Conservation (phyloP, 306 rosid genomes). For the Coriaria nepalensis region DNA sequence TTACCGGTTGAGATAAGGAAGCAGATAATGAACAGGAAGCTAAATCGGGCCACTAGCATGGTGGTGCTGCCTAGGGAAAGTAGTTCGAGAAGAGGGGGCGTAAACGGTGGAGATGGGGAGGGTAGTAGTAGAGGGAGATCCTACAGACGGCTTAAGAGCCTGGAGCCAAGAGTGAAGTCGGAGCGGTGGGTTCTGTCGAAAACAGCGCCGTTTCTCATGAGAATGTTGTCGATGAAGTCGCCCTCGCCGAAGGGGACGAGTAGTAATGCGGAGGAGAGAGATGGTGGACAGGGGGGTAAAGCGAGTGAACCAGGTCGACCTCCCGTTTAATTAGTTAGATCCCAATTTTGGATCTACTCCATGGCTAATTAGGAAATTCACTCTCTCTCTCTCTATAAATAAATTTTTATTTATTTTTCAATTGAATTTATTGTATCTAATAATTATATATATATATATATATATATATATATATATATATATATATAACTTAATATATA, state of each 20-base stretch:
- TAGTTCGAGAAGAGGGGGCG: constrained; percentile 50
- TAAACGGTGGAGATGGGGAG: constrained; percentile 30
- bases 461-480: too few relatives aligned
- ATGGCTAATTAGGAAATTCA: too few relatives aligned
- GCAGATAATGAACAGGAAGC: constrained; percentile 36
- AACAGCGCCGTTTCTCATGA: constrained; percentile 47
- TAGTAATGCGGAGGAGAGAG: constrained; percentile 22
- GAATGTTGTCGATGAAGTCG: constrained; percentile 49
- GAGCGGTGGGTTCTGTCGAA: constrained; percentile 59
- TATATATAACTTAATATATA: too few relatives aligned
- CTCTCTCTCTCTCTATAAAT: too few relatives aligned
- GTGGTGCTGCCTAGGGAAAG: constrained; percentile 34
- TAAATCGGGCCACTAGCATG: constrained; percentile 58
- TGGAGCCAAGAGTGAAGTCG: constrained; percentile 40
- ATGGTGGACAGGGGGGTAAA: too few relatives aligned
- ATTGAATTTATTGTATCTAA: too few relatives aligned
- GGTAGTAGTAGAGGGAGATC: constrained; percentile 40
- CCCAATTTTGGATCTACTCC: too few relatives aligned
- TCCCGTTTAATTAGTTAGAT: too few relatives aligned
- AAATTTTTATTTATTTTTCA: too few relatives aligned
- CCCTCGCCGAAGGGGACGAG: constrained; percentile 28
- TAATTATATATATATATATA: too few relatives aligned
- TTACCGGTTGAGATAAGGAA: constrained; percentile 62
- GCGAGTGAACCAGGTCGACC: too few relatives aligned
- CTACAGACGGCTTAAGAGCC: constrained; percentile 21